Conservation (phyloP, 2,329 filamentous ascomycete species). For the Aphanoascus verrucosus region DNA sequence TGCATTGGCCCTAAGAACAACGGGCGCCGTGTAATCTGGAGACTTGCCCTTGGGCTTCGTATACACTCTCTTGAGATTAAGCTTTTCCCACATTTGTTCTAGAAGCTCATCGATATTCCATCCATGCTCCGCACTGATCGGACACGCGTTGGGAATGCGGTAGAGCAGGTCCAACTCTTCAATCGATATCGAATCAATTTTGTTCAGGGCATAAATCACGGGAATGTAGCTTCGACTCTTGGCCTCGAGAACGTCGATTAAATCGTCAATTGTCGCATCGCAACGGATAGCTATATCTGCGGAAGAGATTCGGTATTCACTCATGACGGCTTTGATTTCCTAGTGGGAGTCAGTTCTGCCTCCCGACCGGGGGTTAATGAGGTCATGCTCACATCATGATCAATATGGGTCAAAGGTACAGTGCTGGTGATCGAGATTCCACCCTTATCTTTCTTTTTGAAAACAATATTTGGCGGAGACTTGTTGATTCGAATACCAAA, state of each 20-base stretch:
- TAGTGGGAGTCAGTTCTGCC: conserved; percentile 17
- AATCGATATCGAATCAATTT: conserved; percentile 96
- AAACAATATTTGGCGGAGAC: conserved; percentile 92
- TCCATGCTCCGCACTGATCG: conserved; percentile 92
- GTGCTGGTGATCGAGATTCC: conserved; percentile 95
- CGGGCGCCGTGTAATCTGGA: conserved; percentile 84
- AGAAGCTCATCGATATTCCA: conserved; percentile 97
- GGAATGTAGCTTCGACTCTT: conserved; percentile 94
- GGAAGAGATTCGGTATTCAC: conserved; percentile 90
- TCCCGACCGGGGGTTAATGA: neutral
- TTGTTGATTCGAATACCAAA: conserved; percentile 99
- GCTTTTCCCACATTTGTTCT: conserved; percentile 97
- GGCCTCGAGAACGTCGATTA: conserved; percentile 92
- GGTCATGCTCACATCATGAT: conserved; percentile 52
- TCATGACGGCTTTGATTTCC: conserved; percentile 97
- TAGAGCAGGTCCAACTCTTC: conserved; percentile 95
- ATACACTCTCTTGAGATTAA: conserved; percentile 83
- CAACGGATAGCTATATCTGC: conserved; percentile 96
- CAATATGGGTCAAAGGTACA: conserved; percentile 80
- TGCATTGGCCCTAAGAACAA: conserved; percentile 70
- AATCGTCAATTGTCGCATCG: conserved; percentile 91
- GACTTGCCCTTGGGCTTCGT: conserved; percentile 95
- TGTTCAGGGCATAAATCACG: conserved; percentile 98
- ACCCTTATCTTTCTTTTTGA: conserved; percentile 99
- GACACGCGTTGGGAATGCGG: conserved; percentile 90